Evolutionary conservation across 2,329 filamentous ascomycete species (phyloP).

Genomic region (Colletotrichum spaethianum): DNA sequence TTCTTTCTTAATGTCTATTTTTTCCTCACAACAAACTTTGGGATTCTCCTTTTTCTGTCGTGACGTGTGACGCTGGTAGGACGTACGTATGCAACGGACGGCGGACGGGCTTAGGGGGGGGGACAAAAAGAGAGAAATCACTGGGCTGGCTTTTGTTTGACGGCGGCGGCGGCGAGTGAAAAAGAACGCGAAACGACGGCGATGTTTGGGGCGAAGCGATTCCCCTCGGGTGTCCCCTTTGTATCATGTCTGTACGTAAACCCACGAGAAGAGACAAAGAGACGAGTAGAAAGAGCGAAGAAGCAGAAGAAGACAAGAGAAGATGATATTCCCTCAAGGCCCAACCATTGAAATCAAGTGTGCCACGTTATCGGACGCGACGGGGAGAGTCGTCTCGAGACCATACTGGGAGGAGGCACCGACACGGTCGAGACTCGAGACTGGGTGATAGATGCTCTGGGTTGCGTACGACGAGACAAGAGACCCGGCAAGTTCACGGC

Average conservation of each 20-base stretch:
- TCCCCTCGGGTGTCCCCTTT: constrained; percentile 34
- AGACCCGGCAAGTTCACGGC: neutral
- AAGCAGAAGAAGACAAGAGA: neutral
- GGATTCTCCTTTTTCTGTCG: constrained; percentile 10
- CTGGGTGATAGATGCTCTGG: neutral
- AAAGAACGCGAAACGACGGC: constrained; percentile 23
- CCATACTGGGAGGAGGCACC: neutral
- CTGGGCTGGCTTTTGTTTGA: constrained; percentile 19
- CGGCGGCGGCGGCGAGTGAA: neutral
- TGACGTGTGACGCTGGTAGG: constrained; percentile 37
- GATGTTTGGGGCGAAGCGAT: constrained; percentile 35
- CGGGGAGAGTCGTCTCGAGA: neutral
- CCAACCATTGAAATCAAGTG: neutral
- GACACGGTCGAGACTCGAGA: neutral
- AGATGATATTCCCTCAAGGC: neutral
- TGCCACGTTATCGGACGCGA: neutral
- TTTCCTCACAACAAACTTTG: constrained; percentile 6
- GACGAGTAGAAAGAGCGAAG: neutral
- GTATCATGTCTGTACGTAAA: constrained; percentile 41
- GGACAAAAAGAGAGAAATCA: constrained; percentile 20
- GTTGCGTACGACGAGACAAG: neutral
- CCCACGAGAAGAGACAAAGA: constrained; percentile 22
- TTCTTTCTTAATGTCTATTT: constrained; percentile 41
- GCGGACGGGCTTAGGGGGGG: constrained; percentile 7
- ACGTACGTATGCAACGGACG: constrained; percentile 5